Evolutionary conservation across 2,329 filamentous ascomycete species (phyloP), one percentile per base, ranked within the genome.

Genomic region (Aspergillus quadrilineatus): DNA sequence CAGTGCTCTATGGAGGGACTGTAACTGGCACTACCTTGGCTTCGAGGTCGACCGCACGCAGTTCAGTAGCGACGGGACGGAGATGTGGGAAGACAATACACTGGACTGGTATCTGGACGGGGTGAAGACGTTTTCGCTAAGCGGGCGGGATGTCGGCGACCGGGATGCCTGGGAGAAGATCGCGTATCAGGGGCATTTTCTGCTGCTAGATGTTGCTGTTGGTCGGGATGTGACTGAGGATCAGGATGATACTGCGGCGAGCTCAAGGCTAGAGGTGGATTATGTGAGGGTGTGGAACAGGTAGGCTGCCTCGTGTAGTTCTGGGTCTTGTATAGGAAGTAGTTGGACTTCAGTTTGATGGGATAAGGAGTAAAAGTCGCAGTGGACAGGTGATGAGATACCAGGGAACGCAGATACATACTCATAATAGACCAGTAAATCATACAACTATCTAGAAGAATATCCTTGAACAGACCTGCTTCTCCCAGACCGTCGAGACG

Each of bases 261-360:
- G 32, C 4, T 50, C 55, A 12, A 46, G 42, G 29, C 5, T 57
- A 46, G 44, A 50, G 55, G 50, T 57, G n/a, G 55, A 57, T 28
- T 53, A 57, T 37, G 50, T 57, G 10, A 50, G 50, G 12, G 55
- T 57, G 22, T 53, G 55, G 55, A 57, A 57, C 46, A 17, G 34
- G 29, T 49, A 49, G 26, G 26, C 26, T 28, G 22, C 26, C 26
- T 28, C 26, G 26, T 28, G 5, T 28, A 4, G 26, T 28, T 28
- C 26, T 28, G 26, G 26, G 26, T 6, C 26, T 28, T 28, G 26
- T 28, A 22, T 22, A 22, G 22, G 22, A 22, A 22, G 22, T 22
- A 22, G 22, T 22, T 22, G 22, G 22, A 22, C 17, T 17, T 17
- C 17, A 17, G 17, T 17, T 17, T 17, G 17, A 17, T 17, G 17